Conservation (phyloP, 345 rosid species). For the Lagerstroemia speciosa region DNA sequence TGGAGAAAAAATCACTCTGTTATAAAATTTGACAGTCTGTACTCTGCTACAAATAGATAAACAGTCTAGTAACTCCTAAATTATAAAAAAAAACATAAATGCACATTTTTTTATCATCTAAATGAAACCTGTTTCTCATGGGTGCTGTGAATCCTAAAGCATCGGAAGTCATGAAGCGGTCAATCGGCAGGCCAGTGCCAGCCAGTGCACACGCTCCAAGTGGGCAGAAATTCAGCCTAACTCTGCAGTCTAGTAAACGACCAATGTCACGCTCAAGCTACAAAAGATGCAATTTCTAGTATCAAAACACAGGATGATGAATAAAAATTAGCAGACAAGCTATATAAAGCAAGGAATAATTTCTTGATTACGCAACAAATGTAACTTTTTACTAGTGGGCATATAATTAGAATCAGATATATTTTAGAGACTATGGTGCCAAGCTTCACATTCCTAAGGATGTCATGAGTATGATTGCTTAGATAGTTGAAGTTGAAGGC, state of each 20-base stretch:
- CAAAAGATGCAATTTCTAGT: slow-evolving; percentile 17
- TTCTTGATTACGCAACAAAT: not conserved
- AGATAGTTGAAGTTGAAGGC: not conserved
- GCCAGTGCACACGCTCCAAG: slow-evolving; percentile 98
- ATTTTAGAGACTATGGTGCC: not conserved
- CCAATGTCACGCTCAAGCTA: slow-evolving; percentile 92
- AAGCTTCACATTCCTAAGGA: not conserved
- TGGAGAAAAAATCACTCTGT: not conserved
- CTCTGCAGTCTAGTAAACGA: slow-evolving; percentile 69
- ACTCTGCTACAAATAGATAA: not conserved
- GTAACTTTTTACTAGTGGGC: not conserved
- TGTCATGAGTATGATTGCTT: not conserved
- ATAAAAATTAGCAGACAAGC: slow-evolving; percentile 1
- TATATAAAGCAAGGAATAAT: not conserved
- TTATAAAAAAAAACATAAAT: not conserved
- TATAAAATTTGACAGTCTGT: not conserved
- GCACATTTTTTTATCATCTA: not conserved
- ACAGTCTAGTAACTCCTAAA: not conserved
- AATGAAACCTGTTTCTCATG: slow-evolving; percentile 80
- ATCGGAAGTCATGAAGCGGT: slow-evolving; percentile 73
- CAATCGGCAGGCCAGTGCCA: slow-evolving; percentile 88
- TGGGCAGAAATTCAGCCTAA: slow-evolving; percentile 70
- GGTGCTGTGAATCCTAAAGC: slow-evolving; percentile 78
- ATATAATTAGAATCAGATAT: not conserved
- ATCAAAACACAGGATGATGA: not conserved